A percentile compares a stretch with the other conserved stretches of the same genome.
These are phyloP conservation scores for Cicer arietinum DNA, from an alignment of 306 rosid species.

Conservation along the genomic window DNA sequence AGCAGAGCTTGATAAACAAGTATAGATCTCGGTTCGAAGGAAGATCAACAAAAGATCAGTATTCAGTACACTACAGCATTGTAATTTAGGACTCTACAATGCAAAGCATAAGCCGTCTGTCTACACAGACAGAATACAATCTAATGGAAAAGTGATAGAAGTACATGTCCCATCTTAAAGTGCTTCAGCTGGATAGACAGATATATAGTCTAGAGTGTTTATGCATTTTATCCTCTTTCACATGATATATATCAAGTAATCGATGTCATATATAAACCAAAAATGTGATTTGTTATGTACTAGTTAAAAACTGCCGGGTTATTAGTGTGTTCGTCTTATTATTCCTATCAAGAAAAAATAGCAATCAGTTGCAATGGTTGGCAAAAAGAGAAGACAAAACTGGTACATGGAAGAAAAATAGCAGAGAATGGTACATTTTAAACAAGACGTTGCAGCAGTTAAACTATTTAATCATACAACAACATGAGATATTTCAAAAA, in stretches of 20 bases:
- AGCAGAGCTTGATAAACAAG: not conserved
- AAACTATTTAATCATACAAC: not conserved
- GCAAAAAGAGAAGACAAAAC: not conserved
- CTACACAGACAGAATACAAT: not conserved
- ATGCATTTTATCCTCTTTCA: not conserved
- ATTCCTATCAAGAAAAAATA: not conserved
- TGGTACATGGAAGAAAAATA: constrained; percentile 9
- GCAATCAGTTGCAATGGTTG: not conserved
- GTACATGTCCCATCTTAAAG: not conserved
- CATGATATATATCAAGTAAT: constrained; percentile 2
- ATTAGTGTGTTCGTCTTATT: not conserved
- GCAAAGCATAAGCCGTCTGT: not conserved
- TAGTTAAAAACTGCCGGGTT: not conserved
- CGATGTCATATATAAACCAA: not conserved
- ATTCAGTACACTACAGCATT: not conserved
- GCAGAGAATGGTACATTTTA: not conserved
- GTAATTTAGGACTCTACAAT: not conserved
- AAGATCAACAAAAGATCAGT: not conserved
- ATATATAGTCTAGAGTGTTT: not conserved
- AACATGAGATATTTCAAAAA: constrained; percentile 1
- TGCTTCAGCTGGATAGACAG: not conserved
- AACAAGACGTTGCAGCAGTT: constrained; percentile 9
- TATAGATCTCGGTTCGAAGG: constrained; percentile 12
- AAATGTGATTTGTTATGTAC: not conserved
- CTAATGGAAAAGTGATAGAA: not conserved